Percentiles rank a stretch among this genome's conserved stretches.
These are phyloP conservation scores for Solanum pennellii DNA, from an alignment of 257 asterid genomes.

Conservation along the genomic window DNA sequence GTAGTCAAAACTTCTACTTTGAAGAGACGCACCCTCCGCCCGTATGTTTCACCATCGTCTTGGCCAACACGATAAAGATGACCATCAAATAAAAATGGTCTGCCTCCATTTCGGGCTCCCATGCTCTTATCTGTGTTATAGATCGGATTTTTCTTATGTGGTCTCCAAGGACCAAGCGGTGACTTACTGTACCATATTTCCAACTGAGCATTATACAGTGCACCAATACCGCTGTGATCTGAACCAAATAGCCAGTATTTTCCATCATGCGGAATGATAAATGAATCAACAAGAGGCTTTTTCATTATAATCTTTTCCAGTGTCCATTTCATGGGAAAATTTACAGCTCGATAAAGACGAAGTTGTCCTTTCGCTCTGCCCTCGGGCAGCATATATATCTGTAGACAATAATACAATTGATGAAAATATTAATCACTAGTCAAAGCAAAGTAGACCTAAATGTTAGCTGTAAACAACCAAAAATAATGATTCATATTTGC, in stretches of 20 bases:
- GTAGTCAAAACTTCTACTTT: slow-evolving; percentile 45
- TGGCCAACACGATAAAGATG: slow-evolving; percentile 79
- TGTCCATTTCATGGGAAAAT: slow-evolving; percentile 76
- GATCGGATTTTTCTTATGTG: slow-evolving; percentile 76
- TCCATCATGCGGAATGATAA: slow-evolving; percentile 59
- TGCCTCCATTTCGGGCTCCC: slow-evolving; percentile 95
- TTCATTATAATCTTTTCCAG: slow-evolving; percentile 49
- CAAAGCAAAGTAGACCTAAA: background rate
- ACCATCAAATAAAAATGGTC: slow-evolving; percentile 66
- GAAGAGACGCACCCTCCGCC: slow-evolving; percentile 56
- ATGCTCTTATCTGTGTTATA: slow-evolving; percentile 60
- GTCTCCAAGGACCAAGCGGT: slow-evolving; percentile 87
- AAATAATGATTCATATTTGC: background rate
- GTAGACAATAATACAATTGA: slow-evolving; percentile 1
- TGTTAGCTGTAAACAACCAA: background rate
- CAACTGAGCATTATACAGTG: slow-evolving; percentile 67
- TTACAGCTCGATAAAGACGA: slow-evolving; percentile 76
- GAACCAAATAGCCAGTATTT: slow-evolving; percentile 89
- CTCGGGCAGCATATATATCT: slow-evolving; percentile 98
- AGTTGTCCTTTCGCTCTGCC: slow-evolving; percentile 78
- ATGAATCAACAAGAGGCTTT: slow-evolving; percentile 73
- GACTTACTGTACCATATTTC: slow-evolving; percentile 80
- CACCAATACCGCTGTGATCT: slow-evolving; percentile 70
- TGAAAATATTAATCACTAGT: background rate
- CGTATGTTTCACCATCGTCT: slow-evolving; percentile 80